Base-by-base conservation (phyloP, 495 filamentous ascomycete genomes). In the Corynascus novoguineensis region DNA sequence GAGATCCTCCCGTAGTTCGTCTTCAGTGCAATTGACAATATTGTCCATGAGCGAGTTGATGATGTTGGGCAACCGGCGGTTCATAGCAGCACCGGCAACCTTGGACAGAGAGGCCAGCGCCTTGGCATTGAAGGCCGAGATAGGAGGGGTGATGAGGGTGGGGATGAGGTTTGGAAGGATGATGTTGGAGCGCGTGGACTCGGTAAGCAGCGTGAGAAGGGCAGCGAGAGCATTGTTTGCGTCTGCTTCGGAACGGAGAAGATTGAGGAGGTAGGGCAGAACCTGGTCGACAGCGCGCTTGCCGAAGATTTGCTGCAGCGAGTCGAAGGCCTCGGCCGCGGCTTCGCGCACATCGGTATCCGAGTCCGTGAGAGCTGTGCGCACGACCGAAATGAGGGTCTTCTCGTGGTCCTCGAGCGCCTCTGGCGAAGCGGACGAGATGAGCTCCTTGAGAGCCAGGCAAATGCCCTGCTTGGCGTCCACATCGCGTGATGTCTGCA, bases 391-490 rank as follows among this genome's bases (percentile, higher is more conserved):
- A 56, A 97, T 95, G 32, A 98, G 81, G 4, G 88, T 90, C 76
- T 90, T 92, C 70, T 98, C 93, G 67, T 93, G 92, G 56, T 96
- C 92, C 68, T 96, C 91, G 27, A 98, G 79, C 24, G 88, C 83
- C 42, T 97, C 93, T 6, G 84, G 80, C 31, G 92, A 90, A 19
- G 95, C 89, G n/a, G 95, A 92, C 31, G 85, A 79, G 57, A 97
- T 95, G 46, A 98, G 83, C 70, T 97, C 93, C 54, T 88, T 87
- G 58, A 98, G 77, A 22, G 93, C 93, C 65, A 97, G 92, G 67
- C 93, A 97, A 57, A 98, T 97, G 68, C 93, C 93, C 76, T 98
- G 92, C 70, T 88, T 95, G 55, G 92, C 87, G 73, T 97, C 90
- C 17, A 91, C 87, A 73, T 98, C 93, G 21, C 85, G 87, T 24